A percentile compares a stretch with the other conserved stretches of the same genome.
Evolutionary conservation across 306 rosid genomes (phyloP).

Genomic region (Prunus armeniaca): DNA sequence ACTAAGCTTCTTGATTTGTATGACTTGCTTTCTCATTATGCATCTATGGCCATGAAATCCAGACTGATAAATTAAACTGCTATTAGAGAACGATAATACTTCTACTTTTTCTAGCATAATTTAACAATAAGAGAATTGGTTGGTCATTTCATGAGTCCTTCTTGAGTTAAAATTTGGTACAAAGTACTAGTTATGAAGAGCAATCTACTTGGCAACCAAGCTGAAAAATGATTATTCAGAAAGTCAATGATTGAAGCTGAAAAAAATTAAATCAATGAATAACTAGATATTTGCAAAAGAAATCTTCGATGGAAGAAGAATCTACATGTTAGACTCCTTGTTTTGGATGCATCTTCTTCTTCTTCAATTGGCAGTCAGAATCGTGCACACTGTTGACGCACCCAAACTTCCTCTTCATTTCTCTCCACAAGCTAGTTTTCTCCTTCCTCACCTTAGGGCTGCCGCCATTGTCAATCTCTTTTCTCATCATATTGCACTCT

Average conservation of each 20-base stretch:
- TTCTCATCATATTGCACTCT: constrained; percentile 43
- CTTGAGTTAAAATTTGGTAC: not conserved
- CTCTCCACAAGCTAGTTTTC: constrained; percentile 46
- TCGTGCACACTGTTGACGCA: constrained; percentile 31
- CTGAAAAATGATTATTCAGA: not conserved
- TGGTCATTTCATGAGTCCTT: not conserved
- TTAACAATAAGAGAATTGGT: too few relatives aligned
- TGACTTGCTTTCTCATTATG: not conserved
- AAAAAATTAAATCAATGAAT: not conserved
- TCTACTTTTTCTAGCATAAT: too few relatives aligned
- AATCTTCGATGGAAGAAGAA: not conserved
- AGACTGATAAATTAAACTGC: too few relatives aligned
- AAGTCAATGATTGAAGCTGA: not conserved
- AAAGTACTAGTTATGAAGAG: not conserved
- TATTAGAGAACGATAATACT: too few relatives aligned
- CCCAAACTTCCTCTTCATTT: constrained; percentile 63
- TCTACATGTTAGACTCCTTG: constrained; percentile 1
- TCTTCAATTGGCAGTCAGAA: constrained; percentile 37
- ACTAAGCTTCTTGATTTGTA: not conserved
- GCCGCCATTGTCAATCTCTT: constrained; percentile 33
- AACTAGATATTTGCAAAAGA: not conserved
- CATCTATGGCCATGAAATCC: not conserved
- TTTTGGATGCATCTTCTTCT: constrained; percentile 36
- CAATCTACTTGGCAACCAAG: not conserved
- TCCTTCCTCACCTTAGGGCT: constrained; percentile 30